Evolutionary conservation across 1,284 basidiomycete species (phyloP).

Genomic region (Ganoderma boninense): DNA sequence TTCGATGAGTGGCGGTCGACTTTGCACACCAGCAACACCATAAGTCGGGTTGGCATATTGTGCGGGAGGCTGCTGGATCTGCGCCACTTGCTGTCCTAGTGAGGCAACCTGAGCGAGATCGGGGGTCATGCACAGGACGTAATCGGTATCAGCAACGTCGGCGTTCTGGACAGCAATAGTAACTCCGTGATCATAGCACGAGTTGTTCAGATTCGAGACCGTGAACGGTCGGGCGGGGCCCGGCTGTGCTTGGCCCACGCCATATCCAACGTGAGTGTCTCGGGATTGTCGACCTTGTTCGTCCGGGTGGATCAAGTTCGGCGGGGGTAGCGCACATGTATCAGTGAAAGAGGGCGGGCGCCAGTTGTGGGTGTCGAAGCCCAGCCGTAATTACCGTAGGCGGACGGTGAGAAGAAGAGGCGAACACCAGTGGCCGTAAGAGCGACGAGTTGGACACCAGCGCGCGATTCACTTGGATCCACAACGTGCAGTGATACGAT

Average conservation of each 20-base stretch:
- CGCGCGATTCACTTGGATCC: constrained; percentile 66
- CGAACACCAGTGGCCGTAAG: constrained; percentile 83
- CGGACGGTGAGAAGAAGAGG: constrained; percentile 77
- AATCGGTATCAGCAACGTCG: constrained; percentile 78
- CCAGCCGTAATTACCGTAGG: constrained; percentile 52
- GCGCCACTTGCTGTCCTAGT: constrained; percentile 62
- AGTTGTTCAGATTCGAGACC: constrained; percentile 60
- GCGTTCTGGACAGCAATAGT: constrained; percentile 74
- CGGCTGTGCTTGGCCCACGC: constrained; percentile 52
- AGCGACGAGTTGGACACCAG: constrained; percentile 79
- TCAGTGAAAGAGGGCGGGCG: constrained; percentile 64
- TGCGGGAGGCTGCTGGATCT: constrained; percentile 49
- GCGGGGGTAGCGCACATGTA: constrained; percentile 84
- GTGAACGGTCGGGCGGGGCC: constrained; percentile 60
- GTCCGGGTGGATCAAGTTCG: constrained; percentile 79
- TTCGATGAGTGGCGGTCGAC: constrained; percentile 74
- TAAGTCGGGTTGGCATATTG: constrained; percentile 49
- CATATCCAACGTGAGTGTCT: constrained; percentile 52
- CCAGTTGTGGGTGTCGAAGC: constrained; percentile 48
- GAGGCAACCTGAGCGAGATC: constrained; percentile 76
- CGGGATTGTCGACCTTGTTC: constrained; percentile 62
- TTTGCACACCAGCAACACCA: constrained; percentile 44
- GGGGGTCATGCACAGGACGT: constrained; percentile 78
- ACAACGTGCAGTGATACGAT: constrained; percentile 74
- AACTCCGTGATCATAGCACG: constrained; percentile 72